Conservation (phyloP, 2,329 filamentous ascomycete species). For the Podosphaera aphanis region DNA sequence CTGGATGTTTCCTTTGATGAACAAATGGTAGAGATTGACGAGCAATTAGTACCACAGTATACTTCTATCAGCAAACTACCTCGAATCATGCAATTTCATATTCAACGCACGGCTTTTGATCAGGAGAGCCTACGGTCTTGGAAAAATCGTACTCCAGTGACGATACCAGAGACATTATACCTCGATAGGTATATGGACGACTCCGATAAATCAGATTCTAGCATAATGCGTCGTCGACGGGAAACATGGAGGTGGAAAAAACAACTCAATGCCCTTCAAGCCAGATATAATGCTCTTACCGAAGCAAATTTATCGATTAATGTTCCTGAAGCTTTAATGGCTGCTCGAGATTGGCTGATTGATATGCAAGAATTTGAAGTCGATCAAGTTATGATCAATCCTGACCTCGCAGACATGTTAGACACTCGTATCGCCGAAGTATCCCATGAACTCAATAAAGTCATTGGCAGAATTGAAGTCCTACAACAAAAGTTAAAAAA, state of each 20-base stretch:
- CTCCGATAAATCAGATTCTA: constrained; percentile 28
- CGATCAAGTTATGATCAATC: constrained; percentile 21
- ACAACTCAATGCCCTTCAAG: constrained; percentile 32
- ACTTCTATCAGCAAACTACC: constrained; percentile 55
- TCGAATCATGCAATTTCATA: constrained; percentile 69
- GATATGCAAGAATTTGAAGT: constrained; percentile 20
- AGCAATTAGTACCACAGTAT: constrained; percentile 35
- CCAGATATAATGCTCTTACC: constrained; percentile 12
- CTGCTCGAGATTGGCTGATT: constrained; percentile 20
- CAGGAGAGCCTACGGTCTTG: constrained; percentile 30
- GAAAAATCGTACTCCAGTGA: constrained; percentile 58
- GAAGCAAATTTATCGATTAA: constrained; percentile 8
- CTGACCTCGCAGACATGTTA: constrained; percentile 20
- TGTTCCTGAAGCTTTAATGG: constrained; percentile 12
- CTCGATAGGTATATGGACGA: constrained; percentile 67
- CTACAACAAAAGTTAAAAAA: constrained; percentile 19
- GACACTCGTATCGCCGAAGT: constrained; percentile 22
- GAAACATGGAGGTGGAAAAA: constrained; percentile 54
- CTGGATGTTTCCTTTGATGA: constrained; percentile 70
- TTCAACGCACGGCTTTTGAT: constrained; percentile 61
- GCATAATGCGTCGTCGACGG: constrained; percentile 38
- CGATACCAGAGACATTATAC: constrained; percentile 60
- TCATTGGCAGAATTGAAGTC: constrained; percentile 24
- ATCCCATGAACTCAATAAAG: constrained; percentile 22
- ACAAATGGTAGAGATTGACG: constrained; percentile 45